These are phyloP conservation scores for Boletus sp. DNA, from an alignment of 768 basidiomycete genomes.

Conservation along the genomic window DNA sequence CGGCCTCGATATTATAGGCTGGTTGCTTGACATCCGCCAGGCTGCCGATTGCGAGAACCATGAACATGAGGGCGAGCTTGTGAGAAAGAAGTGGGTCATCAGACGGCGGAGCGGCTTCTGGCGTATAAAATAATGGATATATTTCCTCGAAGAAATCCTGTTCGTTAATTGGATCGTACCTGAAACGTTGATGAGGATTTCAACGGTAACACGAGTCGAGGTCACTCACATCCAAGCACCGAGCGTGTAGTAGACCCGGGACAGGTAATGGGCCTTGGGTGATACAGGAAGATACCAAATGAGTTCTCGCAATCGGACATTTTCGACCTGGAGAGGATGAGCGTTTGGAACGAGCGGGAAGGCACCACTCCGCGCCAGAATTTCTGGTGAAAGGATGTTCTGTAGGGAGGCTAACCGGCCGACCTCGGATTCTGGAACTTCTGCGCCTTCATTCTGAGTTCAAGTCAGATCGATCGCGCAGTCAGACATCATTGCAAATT, in stretches of 20 bases:
- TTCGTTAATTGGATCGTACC: constrained; percentile 66
- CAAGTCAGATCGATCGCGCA: constrained; percentile 9
- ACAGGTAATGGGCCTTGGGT: constrained; percentile 59
- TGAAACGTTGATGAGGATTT: constrained; percentile 25
- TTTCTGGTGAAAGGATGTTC: constrained; percentile 56
- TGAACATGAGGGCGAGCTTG: constrained; percentile 62
- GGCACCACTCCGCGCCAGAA: constrained; percentile 61
- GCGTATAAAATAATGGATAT: constrained; percentile 55
- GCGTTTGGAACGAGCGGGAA: constrained; percentile 56
- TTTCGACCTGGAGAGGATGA: constrained; percentile 39
- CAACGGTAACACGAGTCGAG: neutral
- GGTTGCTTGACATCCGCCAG: constrained; percentile 56
- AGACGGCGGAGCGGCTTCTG: constrained; percentile 39
- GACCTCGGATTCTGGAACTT: constrained; percentile 49
- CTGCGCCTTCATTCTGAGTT: constrained; percentile 56
- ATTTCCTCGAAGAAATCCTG: constrained; percentile 62
- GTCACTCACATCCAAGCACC: constrained; percentile 68
- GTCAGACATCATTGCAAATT: constrained; percentile 4
- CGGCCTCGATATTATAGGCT: constrained; percentile 64
- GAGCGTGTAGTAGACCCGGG: constrained; percentile 58
- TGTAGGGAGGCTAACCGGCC: constrained; percentile 49
- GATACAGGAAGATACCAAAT: constrained; percentile 69
- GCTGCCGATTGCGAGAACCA: constrained; percentile 64
- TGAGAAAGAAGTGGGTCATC: constrained; percentile 57
- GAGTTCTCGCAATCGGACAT: constrained; percentile 53